Base-by-base conservation (phyloP, 2,329 filamentous ascomycete genomes). In the Colletotrichum spaethianum region DNA sequence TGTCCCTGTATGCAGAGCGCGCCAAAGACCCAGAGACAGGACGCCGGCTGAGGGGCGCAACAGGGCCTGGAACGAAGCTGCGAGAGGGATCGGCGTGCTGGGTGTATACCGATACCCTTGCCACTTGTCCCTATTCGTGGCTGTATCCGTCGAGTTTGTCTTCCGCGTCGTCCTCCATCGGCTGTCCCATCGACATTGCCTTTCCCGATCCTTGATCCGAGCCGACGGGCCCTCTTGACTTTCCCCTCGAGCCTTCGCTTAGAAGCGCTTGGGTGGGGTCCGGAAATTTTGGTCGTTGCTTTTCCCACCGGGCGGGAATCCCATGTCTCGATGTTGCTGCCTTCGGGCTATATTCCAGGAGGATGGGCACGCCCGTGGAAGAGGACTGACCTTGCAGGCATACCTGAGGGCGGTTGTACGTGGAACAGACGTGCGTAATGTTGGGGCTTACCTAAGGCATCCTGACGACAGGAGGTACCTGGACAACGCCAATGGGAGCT, bases 21-120 rank as follows among this genome's bases (percentile, higher is more conserved):
- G 20, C 31, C 20, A 67, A 60, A 67, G 52, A 23, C 42, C 52
- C 31, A 67, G 50, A 67, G 68, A 63, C 64, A 63, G 31, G 46
- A 38, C 48, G 48, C 64, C 64, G 50, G 46, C 57, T 23, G 42
- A 42, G 59, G 64, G 69, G 52, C 48, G 67, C 28, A 33, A 23
- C 50, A 46, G 65, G 59, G 69, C 69, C 64, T 72, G 59, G 69
- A 63, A 63, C 69, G 64, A 63, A 67, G 50, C 63, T 63, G 68
- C 56, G 55, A 12, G 68, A 62, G 56, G 64, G 69, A 72, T 69
- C 59, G 65, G 65, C 65, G 59, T 60, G 44, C 68, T 42, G 33
- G 63, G 68, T n/a, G n/a, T n/a, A n/a, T n/a, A n/a, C n/a, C n/a
- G n/a, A n/a, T 59, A 61, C 63, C 68, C 68, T 62, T 71, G 69